Percentiles rank a stretch among this genome's conserved stretches.
These are phyloP conservation scores for Macrocystidia cucumis DNA, from an alignment of 1,284 basidiomycete species.

Conservation along the genomic window DNA sequence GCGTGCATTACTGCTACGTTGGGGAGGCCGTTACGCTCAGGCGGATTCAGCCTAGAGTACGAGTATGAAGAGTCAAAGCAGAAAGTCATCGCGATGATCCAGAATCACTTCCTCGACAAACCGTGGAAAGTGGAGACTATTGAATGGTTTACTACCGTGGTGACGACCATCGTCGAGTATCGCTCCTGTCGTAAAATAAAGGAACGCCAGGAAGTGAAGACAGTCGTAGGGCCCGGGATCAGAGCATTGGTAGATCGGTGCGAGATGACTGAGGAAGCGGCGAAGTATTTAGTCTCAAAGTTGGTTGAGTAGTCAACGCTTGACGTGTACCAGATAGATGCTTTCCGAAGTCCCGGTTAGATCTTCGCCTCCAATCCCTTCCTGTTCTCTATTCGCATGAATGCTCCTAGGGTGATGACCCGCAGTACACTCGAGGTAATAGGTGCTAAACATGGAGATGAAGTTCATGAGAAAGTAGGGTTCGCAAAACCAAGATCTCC, in stretches of 20 bases:
- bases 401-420: too few species aligned
- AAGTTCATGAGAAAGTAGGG: too few species aligned
- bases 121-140: constrained; percentile 10
- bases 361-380: too few species aligned
- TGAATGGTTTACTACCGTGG: constrained; percentile 11
- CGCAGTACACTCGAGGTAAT: too few species aligned
- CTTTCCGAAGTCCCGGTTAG: too few species aligned
- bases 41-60: constrained; percentile 11
- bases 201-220: constrained; percentile 6
- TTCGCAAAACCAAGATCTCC: too few species aligned
- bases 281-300: constrained; percentile 10
- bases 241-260: constrained; percentile 9
- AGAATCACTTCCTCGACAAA: constrained; percentile 3
- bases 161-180: constrained; percentile 7
- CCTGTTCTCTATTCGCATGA: too few species aligned
- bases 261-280: constrained; percentile 12
- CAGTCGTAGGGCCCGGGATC: constrained; percentile 9
- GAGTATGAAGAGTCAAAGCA: constrained; percentile 18
- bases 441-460: too few species aligned
- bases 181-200: constrained; percentile 4
- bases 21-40: constrained; percentile 11
- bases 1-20: constrained; percentile 32
- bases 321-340: too few species aligned
- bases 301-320: too few species aligned
- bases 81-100: constrained; percentile 12